A percentile compares a stretch with the other conserved stretches of the same genome.
phyloP scores from a whole-genome alignment of 306 rosid genomes.

The Pyrus pyrifolia region DNA sequence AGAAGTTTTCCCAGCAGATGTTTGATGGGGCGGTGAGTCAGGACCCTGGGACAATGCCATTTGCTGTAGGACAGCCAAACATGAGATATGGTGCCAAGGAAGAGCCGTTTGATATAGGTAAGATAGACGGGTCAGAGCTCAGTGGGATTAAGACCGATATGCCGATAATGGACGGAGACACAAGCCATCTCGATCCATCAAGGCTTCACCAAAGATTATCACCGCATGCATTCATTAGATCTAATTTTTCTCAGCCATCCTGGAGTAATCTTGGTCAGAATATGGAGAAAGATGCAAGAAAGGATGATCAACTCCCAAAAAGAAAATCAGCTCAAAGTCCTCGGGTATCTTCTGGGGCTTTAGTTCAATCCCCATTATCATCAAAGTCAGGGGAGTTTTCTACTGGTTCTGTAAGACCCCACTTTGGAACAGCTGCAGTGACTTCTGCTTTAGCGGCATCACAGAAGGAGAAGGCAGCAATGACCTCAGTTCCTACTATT shows the following conservation, averaged over 20 bases:
- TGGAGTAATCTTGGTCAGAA: slow-evolving; percentile 73
- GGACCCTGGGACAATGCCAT: slow-evolving; percentile 47
- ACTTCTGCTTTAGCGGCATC: slow-evolving; percentile 40
- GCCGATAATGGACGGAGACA: slow-evolving; percentile 53
- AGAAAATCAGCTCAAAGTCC: slow-evolving; percentile 84
- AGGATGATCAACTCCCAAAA: slow-evolving; percentile 72
- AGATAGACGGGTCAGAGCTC: slow-evolving; percentile 56
- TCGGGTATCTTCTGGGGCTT: slow-evolving; percentile 61
- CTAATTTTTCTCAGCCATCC: slow-evolving; percentile 63
- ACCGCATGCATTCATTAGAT: slow-evolving; percentile 49
- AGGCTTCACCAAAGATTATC: slow-evolving; percentile 53
- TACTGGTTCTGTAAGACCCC: slow-evolving; percentile 74
- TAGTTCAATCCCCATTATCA: slow-evolving; percentile 76
- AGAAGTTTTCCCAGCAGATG: slow-evolving; percentile 63
- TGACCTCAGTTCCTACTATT: slow-evolving; percentile 50
- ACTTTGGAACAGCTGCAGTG: slow-evolving; percentile 54
- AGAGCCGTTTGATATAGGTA: slow-evolving; percentile 75
- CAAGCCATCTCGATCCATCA: slow-evolving; percentile 56
- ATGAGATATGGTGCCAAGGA: slow-evolving; percentile 67
- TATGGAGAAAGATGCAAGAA: slow-evolving; percentile 69
- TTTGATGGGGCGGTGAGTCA: slow-evolving; percentile 70
- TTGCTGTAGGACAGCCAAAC: slow-evolving; percentile 53
- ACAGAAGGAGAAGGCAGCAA: slow-evolving; percentile 70
- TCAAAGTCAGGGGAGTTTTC: slow-evolving; percentile 92
- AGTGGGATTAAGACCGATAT: slow-evolving; percentile 47